Conservation (phyloP, 495 filamentous ascomycete genomes). For the Penicillium goetzii region DNA sequence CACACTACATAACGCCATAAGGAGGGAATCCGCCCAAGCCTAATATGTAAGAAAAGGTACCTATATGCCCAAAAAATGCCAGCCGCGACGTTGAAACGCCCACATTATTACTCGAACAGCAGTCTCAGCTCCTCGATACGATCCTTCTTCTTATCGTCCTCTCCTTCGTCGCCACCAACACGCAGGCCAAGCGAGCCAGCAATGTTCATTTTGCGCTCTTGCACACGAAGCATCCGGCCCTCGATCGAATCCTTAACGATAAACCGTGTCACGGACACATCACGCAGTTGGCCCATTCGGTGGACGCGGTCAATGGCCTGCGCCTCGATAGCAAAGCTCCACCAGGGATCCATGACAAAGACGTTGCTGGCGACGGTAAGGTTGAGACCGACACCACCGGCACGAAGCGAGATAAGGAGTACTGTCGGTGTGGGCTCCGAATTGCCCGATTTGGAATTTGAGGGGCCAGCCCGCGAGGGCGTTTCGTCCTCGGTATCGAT, state of each 20-base stretch:
- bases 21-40: not conserved
- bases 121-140: constrained; percentile 93
- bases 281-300: constrained; percentile 90
- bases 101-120: constrained; percentile 68
- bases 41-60: not conserved
- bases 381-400: constrained; percentile 93
- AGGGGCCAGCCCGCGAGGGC: not conserved
- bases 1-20: not conserved
- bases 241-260: constrained; percentile 91
- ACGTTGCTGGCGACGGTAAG: constrained; percentile 85
- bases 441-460: constrained; percentile 37
- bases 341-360: constrained; percentile 99
- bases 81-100: not conserved
- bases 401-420: constrained; percentile 81
- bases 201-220: constrained; percentile 87
- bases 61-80: not conserved
- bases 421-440: constrained; percentile 46
- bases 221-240: constrained; percentile 89
- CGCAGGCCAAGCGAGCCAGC: constrained; percentile 89
- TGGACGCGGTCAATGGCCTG: constrained; percentile 99
- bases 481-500: constrained; percentile 34
- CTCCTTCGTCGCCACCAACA: constrained; percentile 61
- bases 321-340: constrained; percentile 95
- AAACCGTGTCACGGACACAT: constrained; percentile 84
- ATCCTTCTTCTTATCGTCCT: constrained; percentile 90